Conservation (phyloP, 257 asterid genomes). For the Solanum etuberosum region DNA sequence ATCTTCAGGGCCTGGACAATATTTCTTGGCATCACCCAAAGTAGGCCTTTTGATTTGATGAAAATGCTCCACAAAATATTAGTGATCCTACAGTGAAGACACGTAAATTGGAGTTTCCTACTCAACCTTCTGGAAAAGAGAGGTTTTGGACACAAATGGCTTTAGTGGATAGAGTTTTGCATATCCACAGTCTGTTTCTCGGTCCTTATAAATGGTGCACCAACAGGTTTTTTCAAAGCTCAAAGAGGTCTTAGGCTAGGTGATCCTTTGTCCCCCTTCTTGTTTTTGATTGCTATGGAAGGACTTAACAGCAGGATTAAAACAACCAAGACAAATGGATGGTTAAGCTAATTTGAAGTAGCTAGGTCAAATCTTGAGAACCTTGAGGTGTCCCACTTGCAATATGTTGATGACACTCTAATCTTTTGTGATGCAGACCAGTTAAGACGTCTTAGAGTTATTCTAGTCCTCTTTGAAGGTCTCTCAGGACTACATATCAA, state of each 20-base stretch:
- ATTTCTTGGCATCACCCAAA: too few relatives aligned
- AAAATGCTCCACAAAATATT: too few relatives aligned
- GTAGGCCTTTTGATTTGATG: too few relatives aligned
- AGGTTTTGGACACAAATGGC: background rate
- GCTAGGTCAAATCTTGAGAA: background rate
- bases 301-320: background rate
- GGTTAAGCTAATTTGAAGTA: background rate
- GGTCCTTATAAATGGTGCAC: background rate
- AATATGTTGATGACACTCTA: background rate
- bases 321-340: background rate
- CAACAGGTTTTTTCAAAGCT: background rate
- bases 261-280: background rate
- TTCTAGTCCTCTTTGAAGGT: background rate
- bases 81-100: background rate
- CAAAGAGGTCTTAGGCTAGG: background rate
- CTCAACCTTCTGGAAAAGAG: background rate
- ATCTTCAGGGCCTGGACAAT: too few relatives aligned
- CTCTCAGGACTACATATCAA: background rate
- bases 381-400: background rate
- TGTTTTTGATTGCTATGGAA: background rate
- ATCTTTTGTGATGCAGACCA: background rate
- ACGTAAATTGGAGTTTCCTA: background rate
- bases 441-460: background rate
- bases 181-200: background rate
- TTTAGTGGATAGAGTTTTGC: background rate